Conservation (phyloP, 192 early-diverging fungal genomes). For the Entomortierella parvispora region DNA sequence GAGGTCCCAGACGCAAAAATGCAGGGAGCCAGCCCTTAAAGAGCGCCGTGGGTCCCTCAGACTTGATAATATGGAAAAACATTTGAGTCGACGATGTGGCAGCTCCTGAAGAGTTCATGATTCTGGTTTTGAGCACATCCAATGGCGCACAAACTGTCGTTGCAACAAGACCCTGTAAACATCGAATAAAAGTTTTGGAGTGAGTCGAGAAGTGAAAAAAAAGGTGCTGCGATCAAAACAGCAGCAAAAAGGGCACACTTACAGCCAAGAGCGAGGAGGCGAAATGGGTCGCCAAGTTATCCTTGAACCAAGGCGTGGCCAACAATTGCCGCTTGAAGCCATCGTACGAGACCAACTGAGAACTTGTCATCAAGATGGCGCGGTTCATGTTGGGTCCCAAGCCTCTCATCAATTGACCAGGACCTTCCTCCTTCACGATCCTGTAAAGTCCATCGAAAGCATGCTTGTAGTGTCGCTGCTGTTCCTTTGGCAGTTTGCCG, state of each 20-base stretch:
- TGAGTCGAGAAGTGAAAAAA: neutral
- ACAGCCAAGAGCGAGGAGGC: constrained; percentile 76
- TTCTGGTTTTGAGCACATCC: constrained; percentile 87
- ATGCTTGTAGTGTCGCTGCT: constrained; percentile 79
- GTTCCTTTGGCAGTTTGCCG: constrained; percentile 67
- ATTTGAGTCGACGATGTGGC: constrained; percentile 54
- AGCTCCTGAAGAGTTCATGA: constrained; percentile 76
- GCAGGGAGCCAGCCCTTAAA: constrained; percentile 90
- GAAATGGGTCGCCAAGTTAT: constrained; percentile 76
- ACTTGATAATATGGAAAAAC: constrained; percentile 65
- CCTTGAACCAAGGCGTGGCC: constrained; percentile 63
- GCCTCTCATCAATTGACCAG: constrained; percentile 85
- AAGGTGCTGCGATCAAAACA: constrained; percentile 4
- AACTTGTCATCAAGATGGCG: constrained; percentile 86
- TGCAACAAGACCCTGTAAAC: constrained; percentile 70
- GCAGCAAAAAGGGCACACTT: constrained; percentile 29
- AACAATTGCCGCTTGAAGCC: constrained; percentile 79
- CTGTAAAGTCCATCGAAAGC: constrained; percentile 78
- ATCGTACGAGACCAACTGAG: constrained; percentile 82
- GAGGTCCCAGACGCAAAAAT: constrained; percentile 83
- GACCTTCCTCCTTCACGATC: constrained; percentile 84
- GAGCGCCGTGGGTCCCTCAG: constrained; percentile 74
- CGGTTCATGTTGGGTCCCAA: constrained; percentile 90
- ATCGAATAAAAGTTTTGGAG: neutral
- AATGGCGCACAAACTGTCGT: constrained; percentile 81